Base-by-base conservation (phyloP, 202 grass and related monocot genomes). In the Cymbopogon flexuosus region DNA sequence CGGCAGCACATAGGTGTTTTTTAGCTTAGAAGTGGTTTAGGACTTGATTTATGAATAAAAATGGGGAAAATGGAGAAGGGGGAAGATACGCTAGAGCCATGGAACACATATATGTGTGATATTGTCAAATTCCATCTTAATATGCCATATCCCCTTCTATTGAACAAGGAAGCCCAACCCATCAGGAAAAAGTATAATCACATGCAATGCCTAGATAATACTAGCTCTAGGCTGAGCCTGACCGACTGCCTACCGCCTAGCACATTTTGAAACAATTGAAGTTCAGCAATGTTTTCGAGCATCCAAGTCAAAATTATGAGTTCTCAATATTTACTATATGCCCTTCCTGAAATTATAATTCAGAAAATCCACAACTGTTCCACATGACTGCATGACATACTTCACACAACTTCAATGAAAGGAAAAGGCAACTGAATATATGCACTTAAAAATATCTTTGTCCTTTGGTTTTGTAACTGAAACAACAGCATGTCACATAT, bases 351-450 rank as follows among this genome's bases (percentile, higher is more conserved):
- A 54, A n/a, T n/a, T 54, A 54, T 54, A 54, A 19, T 0, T 5
- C 49, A n/a, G 16, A 15, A 16, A 51, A 18, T 18, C 46, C 14
- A 51, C 52, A 69, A 46, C 13, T 52, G 54, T 31, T 78, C 15
- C 57, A 31, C 4, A 49, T 70, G 12, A 5, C 15, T 42, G 22
- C 4, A 49, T 70, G 12, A 5, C 12, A 62, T 31, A 9, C 56
- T 36, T 65, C 37, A 67, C 40, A 67, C 41, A 62, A 33, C 21
- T 24, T 34, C 78, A 12, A 84, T 13, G 47, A 75, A 88, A 75
- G 15, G 1, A 79, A 68, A 39, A 79, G 16, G 37, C 59, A 73
- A 65, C 10, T 77, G 29, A 47, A 47, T 45, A 73, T 42, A 9
- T 14, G 62, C 19, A 80, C 46, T 64, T 45, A 61, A 36, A 82